These are phyloP conservation scores for Lotmaria passim DNA, from an alignment of 208 protist species.

Conservation along the genomic window DNA sequence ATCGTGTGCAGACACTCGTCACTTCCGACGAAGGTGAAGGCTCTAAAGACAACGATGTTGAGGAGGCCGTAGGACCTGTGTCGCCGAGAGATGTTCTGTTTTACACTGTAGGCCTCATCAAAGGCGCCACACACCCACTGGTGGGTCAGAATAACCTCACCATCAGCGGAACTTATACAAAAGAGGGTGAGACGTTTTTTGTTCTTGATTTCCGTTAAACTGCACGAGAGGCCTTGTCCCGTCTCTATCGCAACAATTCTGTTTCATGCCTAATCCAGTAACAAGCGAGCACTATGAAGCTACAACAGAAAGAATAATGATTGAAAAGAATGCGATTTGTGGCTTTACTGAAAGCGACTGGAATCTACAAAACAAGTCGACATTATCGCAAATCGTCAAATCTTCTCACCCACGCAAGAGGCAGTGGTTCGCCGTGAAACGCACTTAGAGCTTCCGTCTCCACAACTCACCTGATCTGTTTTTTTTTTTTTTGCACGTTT, in stretches of 20 bases:
- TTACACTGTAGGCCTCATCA: slow-evolving; percentile 65
- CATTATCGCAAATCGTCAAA: too few relatives aligned
- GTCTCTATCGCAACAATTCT: not conserved
- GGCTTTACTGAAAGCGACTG: too few relatives aligned
- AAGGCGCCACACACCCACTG: slow-evolving; percentile 58
- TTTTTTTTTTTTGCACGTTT: slow-evolving; percentile 5
- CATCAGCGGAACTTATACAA: slow-evolving; percentile 56
- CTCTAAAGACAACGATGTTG: slow-evolving; percentile 9
- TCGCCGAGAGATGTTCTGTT: slow-evolving; percentile 60
- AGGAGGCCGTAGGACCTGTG: slow-evolving; percentile 23
- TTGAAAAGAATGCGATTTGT: slow-evolving; percentile 9
- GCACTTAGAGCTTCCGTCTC: too few relatives aligned
- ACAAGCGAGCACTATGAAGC: too few relatives aligned
- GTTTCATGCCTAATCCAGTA: too few relatives aligned
- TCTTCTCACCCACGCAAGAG: too few relatives aligned
- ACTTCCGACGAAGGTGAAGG: slow-evolving; percentile 29
- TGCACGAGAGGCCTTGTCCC: too few relatives aligned
- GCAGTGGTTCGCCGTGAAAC: too few relatives aligned
- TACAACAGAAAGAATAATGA: too few relatives aligned
- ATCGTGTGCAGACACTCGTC: slow-evolving; percentile 42
- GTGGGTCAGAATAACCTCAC: slow-evolving; percentile 30
- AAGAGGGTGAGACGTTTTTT: slow-evolving; percentile 72
- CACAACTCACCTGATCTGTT: not conserved
- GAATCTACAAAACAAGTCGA: too few relatives aligned
- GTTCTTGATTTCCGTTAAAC: slow-evolving; percentile 61